Percentiles rank a stretch among this genome's conserved stretches.
Evolutionary conservation across 768 basidiomycete species (phyloP).

Genomic region (Rhodotorula taiwanensis): DNA sequence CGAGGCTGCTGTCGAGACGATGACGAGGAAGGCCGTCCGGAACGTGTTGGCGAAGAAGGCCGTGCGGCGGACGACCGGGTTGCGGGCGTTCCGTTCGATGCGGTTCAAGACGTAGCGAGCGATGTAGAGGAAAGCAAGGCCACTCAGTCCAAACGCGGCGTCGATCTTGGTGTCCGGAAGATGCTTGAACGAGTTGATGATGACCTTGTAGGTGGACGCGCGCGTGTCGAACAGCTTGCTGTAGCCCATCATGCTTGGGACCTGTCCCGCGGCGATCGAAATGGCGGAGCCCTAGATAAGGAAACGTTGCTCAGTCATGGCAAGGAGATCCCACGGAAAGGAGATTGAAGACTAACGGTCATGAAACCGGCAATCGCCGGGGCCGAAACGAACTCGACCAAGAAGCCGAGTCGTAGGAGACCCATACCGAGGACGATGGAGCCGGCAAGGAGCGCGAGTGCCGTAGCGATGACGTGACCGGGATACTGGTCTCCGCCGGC

Average conservation of each 20-base stretch:
- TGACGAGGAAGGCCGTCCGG: constrained; percentile 52
- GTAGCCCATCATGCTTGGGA: constrained; percentile 71
- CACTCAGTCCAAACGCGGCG: constrained; percentile 70
- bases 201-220: constrained; percentile 72
- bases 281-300: constrained; percentile 80
- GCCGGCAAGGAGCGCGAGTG: constrained; percentile 76
- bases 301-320: too few relatives aligned
- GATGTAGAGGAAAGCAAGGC: constrained; percentile 52
- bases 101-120: constrained; percentile 58
- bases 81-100: constrained; percentile 53
- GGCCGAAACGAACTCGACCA: constrained; percentile 59
- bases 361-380: constrained; percentile 68
- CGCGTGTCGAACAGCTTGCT: constrained; percentile 55
- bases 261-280: constrained; percentile 56
- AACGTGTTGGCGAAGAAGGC: constrained; percentile 62
- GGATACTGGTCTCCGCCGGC: constrained; percentile 39
- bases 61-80: constrained; percentile 57
- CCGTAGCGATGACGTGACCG: constrained; percentile 70
- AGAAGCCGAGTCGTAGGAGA: constrained; percentile 79
- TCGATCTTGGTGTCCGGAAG: constrained; percentile 57
- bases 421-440: constrained; percentile 88
- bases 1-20: constrained; percentile 71
- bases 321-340: too few relatives aligned
- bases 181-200: constrained; percentile 87
- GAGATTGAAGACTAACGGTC: too few relatives aligned